Evolutionary conservation across 495 filamentous ascomycete genomes (phyloP).

Genomic region (Niebla homalea): DNA sequence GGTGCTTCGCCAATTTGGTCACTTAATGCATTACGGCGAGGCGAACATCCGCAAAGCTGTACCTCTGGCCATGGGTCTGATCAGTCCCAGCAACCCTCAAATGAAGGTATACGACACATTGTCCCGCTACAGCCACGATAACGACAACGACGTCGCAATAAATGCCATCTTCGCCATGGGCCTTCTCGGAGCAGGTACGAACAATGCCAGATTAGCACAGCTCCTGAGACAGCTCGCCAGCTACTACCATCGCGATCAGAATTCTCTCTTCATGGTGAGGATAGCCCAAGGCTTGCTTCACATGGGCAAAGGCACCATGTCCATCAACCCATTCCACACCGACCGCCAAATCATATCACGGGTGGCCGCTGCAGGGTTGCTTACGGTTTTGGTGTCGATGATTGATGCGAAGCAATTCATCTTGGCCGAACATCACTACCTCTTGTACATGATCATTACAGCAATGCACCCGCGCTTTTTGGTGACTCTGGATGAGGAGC

Average conservation of each 20-base stretch:
- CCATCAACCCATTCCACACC: constrained; percentile 93
- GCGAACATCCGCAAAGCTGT: constrained; percentile 93
- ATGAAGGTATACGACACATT: constrained; percentile 99
- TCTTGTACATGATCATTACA: constrained; percentile 95
- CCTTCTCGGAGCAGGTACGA: constrained; percentile 88
- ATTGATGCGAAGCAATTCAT: constrained; percentile 95
- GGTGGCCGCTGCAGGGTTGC: constrained; percentile 77
- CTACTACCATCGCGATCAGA: constrained; percentile 94
- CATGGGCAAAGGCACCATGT: constrained; percentile 98
- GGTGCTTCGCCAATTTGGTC: constrained; percentile 92
- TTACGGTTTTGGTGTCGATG: constrained; percentile 80
- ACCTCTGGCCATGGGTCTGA: constrained; percentile 90
- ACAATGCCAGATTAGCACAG: constrained; percentile 93
- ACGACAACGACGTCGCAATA: constrained; percentile 94
- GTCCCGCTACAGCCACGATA: constrained; percentile 97
- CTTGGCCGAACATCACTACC: constrained; percentile 75
- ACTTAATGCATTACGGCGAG: constrained; percentile 98
- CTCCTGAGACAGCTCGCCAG: constrained; percentile 86
- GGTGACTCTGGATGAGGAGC: constrained; percentile 85
- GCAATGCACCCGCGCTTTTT: constrained; percentile 95
- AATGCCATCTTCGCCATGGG: constrained; percentile 99
- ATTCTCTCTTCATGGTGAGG: constrained; percentile 95
- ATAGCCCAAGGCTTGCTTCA: constrained; percentile 95
- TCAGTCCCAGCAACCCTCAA: constrained; percentile 94
- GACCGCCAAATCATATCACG: constrained; percentile 89